These are phyloP conservation scores for Exophiala oligosperma DNA, from an alignment of 2,329 filamentous ascomycete genomes.

Conservation along the genomic window DNA sequence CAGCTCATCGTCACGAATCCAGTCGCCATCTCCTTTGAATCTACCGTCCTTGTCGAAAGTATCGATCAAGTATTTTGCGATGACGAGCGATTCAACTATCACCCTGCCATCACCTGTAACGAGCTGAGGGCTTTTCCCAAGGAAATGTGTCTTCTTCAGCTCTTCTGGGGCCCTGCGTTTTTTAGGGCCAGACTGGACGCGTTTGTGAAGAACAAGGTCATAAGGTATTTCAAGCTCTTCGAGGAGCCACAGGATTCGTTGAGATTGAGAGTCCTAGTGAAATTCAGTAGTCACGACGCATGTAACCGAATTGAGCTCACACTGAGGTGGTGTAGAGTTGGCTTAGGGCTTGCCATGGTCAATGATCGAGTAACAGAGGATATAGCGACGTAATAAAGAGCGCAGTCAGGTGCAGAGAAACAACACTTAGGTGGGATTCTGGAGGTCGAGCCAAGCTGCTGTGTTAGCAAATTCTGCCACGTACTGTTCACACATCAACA, in stretches of 20 bases:
- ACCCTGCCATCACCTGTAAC: slow-evolving; percentile 31
- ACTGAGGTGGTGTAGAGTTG: slow-evolving; percentile 27
- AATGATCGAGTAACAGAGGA: too few species aligned
- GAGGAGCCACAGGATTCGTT: slow-evolving; percentile 81
- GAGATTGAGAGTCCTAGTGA: slow-evolving; percentile 63
- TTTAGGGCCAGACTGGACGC: slow-evolving; percentile 40
- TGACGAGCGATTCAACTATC: slow-evolving; percentile 35
- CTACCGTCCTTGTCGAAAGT: slow-evolving; percentile 33
- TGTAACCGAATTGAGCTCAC: slow-evolving; percentile 8
- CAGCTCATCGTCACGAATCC: slow-evolving; percentile 34
- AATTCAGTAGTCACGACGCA: neutral
- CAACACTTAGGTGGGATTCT: too few species aligned
- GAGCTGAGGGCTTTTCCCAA: slow-evolving; percentile 74
- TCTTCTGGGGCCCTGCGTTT: slow-evolving; percentile 65
- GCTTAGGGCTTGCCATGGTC: slow-evolving; percentile 20
- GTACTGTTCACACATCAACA: too few species aligned
- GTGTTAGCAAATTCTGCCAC: too few species aligned
- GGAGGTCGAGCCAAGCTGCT: too few species aligned
- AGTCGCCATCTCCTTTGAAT: slow-evolving; percentile 32
- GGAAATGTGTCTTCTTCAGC: slow-evolving; percentile 74
- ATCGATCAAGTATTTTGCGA: slow-evolving; percentile 35
- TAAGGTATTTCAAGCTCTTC: slow-evolving; percentile 80
- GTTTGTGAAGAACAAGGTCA: slow-evolving; percentile 75
- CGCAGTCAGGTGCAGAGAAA: too few species aligned
- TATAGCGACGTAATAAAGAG: too few species aligned